Base-by-base conservation (phyloP, 2,329 filamentous ascomycete species). In the Arthroderma uncinatum region DNA sequence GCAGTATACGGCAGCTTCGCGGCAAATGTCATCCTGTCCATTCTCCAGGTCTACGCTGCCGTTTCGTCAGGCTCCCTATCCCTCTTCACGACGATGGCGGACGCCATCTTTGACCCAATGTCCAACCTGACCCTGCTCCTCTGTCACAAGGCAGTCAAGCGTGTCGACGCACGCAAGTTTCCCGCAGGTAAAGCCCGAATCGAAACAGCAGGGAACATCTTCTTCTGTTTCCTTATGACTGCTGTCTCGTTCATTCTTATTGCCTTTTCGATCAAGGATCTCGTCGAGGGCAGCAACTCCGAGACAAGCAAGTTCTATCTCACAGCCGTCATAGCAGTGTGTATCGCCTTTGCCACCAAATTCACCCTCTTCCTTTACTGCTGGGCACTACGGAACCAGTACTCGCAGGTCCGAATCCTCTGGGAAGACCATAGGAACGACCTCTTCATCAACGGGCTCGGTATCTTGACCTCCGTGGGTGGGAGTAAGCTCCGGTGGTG, bases 361-460 rank as follows among this genome's bases (percentile, higher is more conserved):
- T 76, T 97, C 14, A 67, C 65, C 4, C 79, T 97, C 0, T 97
- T 96, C 71, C 65, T 94, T 25, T 97, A 96, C 76, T 97, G 93
- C 74, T 97, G 86, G 83, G 83, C 88, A 3, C 74, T 97, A 65
- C 85, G 92, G 63, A 85, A 96, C 74, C 87, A 89, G 66, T 95
- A 97, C 76, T 89, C 84, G 60, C 91, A 96, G 71, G 83, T 96
- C 62, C 82, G 87, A 58, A 96, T 96, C 68, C 77, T 97, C 12
- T 96, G 90, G 91, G 88, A 95, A 71, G 92, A 97, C 67, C 93
- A 98, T 74, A 85, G 93, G 60, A 98, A 98, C 68, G 93, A 98
- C 68, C 78, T 98, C n/a, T 79, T 95, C 65, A 89, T 98, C 79
- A 98, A 97, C 70, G 89, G 89, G 56, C 89, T 95, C 64, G 90